Evolutionary conservation across 2,329 filamentous ascomycete genomes (phyloP), one percentile per base, ranked within the genome.

Genomic region (Alternaria brassicicola): DNA sequence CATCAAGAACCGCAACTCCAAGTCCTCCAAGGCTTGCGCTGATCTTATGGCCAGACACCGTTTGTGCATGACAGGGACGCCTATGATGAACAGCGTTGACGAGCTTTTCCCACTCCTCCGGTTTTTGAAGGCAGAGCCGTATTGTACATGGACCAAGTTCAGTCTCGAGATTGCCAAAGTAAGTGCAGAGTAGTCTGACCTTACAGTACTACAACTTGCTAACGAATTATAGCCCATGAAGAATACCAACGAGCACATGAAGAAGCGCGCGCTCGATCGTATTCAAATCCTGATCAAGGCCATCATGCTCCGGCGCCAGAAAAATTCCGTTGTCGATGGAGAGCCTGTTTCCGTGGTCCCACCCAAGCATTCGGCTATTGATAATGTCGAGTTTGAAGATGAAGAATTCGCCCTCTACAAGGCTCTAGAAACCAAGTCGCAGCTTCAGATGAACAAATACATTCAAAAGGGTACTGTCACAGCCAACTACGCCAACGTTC

Each of bases 71-170:
- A 92, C 89, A 3, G 91, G 91, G 25, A 95, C 91, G 0, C 91
- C 91, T 5, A 93, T 94, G 89, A 95, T 95, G 89, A 97, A 97
- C 67, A 87, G 84, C 12, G 86, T 94, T 3, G 81, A 85, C 23
- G 93, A 97, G 68, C 81, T 96, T 3, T 93, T 86, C 69, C 90
- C 92, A 0, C 79, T 96, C 19, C 82, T 97, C 42, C 84, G 86
- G 2, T 97, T 96, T 71, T 81, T 96, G 15, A 82, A 84, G 2
- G 93, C 96, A 70, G 84, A 84, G 59, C 92, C 92, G 2, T 96
- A 95, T 75, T 86, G 85, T 66, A 81, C 85, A 13, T 85, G 84
- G 78, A 79, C 84, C 0, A 78, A 80, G 21, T 96, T 96, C 74
- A 83, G 83, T 39, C 71, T 79, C 2, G 83, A 86, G 51, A 86